phyloP scores from a whole-genome alignment of 2,329 filamentous ascomycete genomes.

The Botrytis squamosa region DNA sequence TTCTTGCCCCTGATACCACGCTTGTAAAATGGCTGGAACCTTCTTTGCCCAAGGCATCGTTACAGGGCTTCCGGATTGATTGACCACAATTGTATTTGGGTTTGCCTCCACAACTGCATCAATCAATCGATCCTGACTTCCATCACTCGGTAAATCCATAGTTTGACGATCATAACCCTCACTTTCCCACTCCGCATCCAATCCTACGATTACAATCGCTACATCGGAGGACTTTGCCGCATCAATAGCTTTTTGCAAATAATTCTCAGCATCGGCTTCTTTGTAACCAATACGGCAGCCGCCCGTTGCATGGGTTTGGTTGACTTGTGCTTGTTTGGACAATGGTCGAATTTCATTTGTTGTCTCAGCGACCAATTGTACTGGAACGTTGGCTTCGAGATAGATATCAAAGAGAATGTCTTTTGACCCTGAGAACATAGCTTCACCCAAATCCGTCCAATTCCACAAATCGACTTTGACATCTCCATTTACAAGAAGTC shows the following conservation, averaged over 20 bases:
- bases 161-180: conserved; percentile 67
- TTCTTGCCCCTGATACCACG: conserved; percentile 71
- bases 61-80: conserved; percentile 67
- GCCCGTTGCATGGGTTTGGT: conserved; percentile 61
- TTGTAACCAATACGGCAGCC: conserved; percentile 72
- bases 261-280: conserved; percentile 59
- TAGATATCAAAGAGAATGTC: conserved; percentile 61
- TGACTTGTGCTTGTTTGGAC: conserved; percentile 58
- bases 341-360: conserved; percentile 64
- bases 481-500: conserved; percentile 58
- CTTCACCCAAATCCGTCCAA: conserved; percentile 67
- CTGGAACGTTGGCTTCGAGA: conserved; percentile 57
- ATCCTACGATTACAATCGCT: conserved; percentile 65
- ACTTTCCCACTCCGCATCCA: conserved; percentile 74
- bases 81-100: conserved; percentile 64
- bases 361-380: conserved; percentile 63
- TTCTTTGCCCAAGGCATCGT: conserved; percentile 67
- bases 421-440: conserved; percentile 68
- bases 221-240: conserved; percentile 62
- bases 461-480: conserved; percentile 65
- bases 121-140: conserved; percentile 61
- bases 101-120: conserved; percentile 62
- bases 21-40: conserved; percentile 66
- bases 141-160: conserved; percentile 58
- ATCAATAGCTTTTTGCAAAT: conserved; percentile 63